A percentile compares a stretch with the other conserved stretches of the same genome.
Evolutionary conservation across 768 basidiomycete genomes (phyloP).

Genomic region (Rhodosporidiobolus sp.): DNA sequence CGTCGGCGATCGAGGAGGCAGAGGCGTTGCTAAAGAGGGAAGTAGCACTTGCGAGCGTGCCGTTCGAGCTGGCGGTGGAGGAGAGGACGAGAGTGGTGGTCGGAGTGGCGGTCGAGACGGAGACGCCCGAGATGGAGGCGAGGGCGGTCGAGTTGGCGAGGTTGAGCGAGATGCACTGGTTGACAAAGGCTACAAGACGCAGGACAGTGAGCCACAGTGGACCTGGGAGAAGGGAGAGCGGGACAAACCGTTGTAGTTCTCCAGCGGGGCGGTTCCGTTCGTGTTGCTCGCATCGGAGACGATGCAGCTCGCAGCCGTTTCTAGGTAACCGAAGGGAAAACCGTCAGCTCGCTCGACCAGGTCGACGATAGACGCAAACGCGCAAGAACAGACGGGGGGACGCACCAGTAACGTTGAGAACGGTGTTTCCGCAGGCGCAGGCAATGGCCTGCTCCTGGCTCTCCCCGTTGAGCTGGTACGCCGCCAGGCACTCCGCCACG

Average conservation of each 20-base stretch:
- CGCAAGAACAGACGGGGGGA: not conserved
- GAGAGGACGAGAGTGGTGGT: constrained; percentile 14
- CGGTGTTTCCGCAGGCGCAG: not conserved
- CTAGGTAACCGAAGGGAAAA: not conserved
- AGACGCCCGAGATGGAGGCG: constrained; percentile 9
- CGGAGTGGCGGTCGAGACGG: constrained; percentile 5
- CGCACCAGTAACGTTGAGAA: not conserved
- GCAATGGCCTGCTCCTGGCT: not conserved
- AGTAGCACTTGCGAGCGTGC: not conserved
- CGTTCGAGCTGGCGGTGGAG: not conserved
- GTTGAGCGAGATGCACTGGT: constrained; percentile 16
- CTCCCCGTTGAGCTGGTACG: not conserved
- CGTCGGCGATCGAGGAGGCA: not conserved
- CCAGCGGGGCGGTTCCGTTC: constrained; percentile 1
- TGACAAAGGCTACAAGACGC: constrained; percentile 4
- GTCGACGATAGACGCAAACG: not conserved
- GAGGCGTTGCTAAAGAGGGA: no score
- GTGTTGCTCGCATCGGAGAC: not conserved
- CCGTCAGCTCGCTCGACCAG: not conserved
- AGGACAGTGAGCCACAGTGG: not conserved
- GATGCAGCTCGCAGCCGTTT: constrained; percentile 17
- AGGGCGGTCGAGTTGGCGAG: constrained; percentile 13
- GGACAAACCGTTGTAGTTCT: constrained; percentile 13
- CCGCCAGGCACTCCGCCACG: not conserved
- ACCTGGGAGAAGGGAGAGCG: not conserved